Conservation (phyloP, 768 basidiomycete species). For the Pulveroboletus sp. region DNA sequence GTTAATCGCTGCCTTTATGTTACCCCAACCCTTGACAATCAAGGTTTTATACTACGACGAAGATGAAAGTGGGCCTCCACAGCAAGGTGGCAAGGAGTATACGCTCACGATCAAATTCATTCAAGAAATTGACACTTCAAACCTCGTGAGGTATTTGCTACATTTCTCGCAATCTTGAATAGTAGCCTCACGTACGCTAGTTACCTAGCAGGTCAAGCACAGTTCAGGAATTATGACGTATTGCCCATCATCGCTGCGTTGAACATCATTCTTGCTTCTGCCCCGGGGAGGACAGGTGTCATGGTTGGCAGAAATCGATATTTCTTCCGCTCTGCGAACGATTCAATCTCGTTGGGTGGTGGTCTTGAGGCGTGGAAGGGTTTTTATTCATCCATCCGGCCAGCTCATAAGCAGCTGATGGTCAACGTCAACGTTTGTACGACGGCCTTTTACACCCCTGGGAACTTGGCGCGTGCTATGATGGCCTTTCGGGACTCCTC, state of each 20-base stretch:
- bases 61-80: conserved; percentile 34
- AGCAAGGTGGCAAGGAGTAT: conserved; percentile 37
- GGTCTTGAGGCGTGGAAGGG: conserved; percentile 60
- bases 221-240: conserved; percentile 41
- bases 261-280: conserved; percentile 44
- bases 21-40: conserved; percentile 41
- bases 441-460: conserved; percentile 41
- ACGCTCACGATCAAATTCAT: conserved; percentile 40
- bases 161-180: neutral
- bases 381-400: conserved; percentile 40
- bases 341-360: conserved; percentile 36
- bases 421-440: conserved; percentile 53
- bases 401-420: conserved; percentile 43
- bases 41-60: conserved; percentile 42
- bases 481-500: conserved; percentile 40
- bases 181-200: conserved; percentile 26
- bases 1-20: conserved; percentile 37
- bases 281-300: conserved; percentile 45
- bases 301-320: conserved; percentile 50
- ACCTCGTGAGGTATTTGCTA: conserved; percentile 35
- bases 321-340: conserved; percentile 40
- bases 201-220: conserved; percentile 41
- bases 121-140: conserved; percentile 41
- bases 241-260: conserved; percentile 46
- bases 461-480: conserved; percentile 43